These are phyloP conservation scores for Micractinium conductrix DNA, from an alignment of 139 green algal genomes.

Conservation along the genomic window DNA sequence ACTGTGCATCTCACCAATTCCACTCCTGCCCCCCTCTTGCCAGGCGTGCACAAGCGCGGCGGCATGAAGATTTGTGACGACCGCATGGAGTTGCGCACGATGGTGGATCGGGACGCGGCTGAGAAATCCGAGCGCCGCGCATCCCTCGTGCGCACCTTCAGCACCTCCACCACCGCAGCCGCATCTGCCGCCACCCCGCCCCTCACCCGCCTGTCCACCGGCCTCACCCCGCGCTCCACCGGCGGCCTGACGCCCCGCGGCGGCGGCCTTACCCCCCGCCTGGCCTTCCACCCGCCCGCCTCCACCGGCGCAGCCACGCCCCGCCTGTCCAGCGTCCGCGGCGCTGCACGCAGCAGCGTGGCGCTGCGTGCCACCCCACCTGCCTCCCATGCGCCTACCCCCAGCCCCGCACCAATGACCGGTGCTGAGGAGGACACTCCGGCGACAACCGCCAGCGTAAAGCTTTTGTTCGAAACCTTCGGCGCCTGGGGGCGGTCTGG, in stretches of 20 bases:
- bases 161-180: background rate
- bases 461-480: too few relatives aligned
- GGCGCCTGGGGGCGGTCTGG: too few relatives aligned
- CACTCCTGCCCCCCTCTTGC: too few relatives aligned
- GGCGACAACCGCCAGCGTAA: too few relatives aligned
- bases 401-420: too few relatives aligned
- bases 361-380: background rate
- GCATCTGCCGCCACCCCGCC: background rate
- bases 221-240: too few relatives aligned
- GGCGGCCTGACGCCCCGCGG: background rate
- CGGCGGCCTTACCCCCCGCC: too few relatives aligned
- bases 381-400: too few relatives aligned
- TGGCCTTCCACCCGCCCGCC: too few relatives aligned
- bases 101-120: conserved; percentile 1
- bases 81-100: background rate
- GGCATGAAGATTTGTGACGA: conserved; percentile 19
- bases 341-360: background rate
- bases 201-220: conserved; percentile 4
- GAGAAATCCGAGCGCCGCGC: conserved; percentile 12
- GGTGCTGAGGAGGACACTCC: too few relatives aligned
- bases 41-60: conserved; percentile 17
- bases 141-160: background rate
- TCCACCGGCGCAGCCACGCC: background rate
- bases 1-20: background rate
- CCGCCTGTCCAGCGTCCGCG: background rate